Conservation (phyloP, 306 rosid genomes). For the Rosa lucieae region DNA sequence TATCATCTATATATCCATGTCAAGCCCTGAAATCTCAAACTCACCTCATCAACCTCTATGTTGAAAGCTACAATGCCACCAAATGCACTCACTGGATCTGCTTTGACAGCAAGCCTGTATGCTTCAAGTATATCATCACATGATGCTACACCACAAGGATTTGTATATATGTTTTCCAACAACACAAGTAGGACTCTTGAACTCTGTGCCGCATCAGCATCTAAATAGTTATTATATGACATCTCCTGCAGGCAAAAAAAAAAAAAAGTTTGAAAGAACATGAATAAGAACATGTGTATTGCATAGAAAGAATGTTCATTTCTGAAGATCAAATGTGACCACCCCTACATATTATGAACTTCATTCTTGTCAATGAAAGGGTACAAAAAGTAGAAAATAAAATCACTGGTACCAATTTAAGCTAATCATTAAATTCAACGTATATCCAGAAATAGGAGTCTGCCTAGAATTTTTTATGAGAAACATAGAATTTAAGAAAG, state of each 20-base stretch:
- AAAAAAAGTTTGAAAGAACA: neutral
- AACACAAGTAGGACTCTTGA: constrained; percentile 75
- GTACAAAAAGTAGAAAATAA: neutral
- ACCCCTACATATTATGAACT: neutral
- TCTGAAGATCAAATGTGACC: neutral
- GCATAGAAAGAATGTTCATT: neutral
- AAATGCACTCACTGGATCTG: constrained; percentile 95
- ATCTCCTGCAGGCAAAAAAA: constrained; percentile 63
- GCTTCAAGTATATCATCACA: constrained; percentile 88
- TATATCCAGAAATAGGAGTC: no score
- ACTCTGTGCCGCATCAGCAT: constrained; percentile 96
- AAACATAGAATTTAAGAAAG: no score
- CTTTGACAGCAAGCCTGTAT: constrained; percentile 85
- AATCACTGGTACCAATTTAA: neutral
- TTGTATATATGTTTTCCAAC: constrained; percentile 89
- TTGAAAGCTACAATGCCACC: constrained; percentile 98
- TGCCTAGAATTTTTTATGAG: no score
- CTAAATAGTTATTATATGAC: constrained; percentile 91
- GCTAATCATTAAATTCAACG: no score
- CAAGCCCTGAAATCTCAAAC: constrained; percentile 11
- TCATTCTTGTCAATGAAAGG: neutral
- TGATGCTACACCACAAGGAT: constrained; percentile 96
- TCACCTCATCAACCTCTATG: constrained; percentile 83
- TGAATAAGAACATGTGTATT: neutral
- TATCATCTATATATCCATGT: neutral